Percentiles rank a stretch among this genome's conserved stretches.
These are phyloP conservation scores for Linum tenue DNA, from an alignment of 345 rosid genomes.

Conservation along the genomic window DNA sequence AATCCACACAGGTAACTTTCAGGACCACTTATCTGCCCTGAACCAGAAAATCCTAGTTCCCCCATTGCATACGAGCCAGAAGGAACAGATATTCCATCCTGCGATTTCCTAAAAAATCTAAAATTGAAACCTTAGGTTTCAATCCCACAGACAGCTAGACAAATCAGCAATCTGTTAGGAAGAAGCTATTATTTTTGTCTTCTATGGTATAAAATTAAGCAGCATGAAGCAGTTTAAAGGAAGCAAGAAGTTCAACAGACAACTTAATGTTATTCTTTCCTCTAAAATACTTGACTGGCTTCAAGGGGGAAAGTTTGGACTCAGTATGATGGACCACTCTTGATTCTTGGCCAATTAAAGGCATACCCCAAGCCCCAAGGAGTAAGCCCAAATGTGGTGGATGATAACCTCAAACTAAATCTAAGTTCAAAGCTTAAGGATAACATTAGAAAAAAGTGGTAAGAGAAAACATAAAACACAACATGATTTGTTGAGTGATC, in stretches of 20 bases:
- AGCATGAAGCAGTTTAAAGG: background rate
- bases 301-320: background rate
- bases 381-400: background rate
- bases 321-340: background rate
- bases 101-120: constrained; percentile 49
- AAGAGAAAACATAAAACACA: background rate
- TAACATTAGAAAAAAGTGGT: too few species aligned
- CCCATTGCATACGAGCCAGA: constrained; percentile 30
- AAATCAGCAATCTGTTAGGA: background rate
- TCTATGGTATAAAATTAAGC: background rate
- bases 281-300: background rate
- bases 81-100: constrained; percentile 35
- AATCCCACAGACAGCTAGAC: constrained; percentile 1
- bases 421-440: background rate
- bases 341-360: background rate
- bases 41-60: constrained; percentile 31
- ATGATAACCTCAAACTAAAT: background rate
- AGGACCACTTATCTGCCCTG: constrained; percentile 25
- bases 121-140: constrained; percentile 12
- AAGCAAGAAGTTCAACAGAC: background rate
- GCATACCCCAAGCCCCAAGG: background rate
- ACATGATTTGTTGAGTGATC: background rate
- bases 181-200: too few species aligned
- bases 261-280: background rate
- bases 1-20: constrained; percentile 18